Base-by-base conservation (phyloP, 1,284 basidiomycete species). In the Leucoagaricus sp. region DNA sequence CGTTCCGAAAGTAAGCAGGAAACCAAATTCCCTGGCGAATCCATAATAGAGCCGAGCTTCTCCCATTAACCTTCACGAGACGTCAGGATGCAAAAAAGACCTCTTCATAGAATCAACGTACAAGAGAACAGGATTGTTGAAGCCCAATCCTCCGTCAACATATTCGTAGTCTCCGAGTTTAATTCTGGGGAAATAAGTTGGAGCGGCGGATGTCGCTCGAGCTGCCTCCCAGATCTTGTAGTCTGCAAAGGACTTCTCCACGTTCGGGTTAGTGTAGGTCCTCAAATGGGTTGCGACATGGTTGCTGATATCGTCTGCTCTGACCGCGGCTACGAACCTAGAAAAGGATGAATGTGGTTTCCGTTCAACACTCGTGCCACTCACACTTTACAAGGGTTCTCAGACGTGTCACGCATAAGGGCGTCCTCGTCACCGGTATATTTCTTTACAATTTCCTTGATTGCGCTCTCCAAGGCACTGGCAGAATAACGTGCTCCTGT, bases 141-240 rank as follows among this genome's bases (percentile, higher is more conserved):
- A 66, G 15, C 60, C 58, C 0, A 68, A 28, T 17, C 69, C 69
- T 1, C 66, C 70, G 49, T 71, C 69, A 2, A 68, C 59, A n/a
- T 65, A 68, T 29, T 67, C 62, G 12, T 61, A 59, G 3, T 60
- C 58, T 19, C 63, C 63, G 12, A 69, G 54, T 23, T 60, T 63
- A 41, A 68, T 65, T 2, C 63, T 51, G 8, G 65, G 59, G 48
- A 71, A 65, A 49, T 67, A 69, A 1, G 57, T 59, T 3, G 68
- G 70, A 10, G 68, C 69, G n/a, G 69, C 69, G 8, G 70, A 70
- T 0, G 70, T 72, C 1, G 68, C 70, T 26, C 69, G 53, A 5
- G 65, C 69, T 6, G 69, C 69, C 57, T 73, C 59, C 70, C 71
- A 72, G 47, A 72, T 71, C 23, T 55, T 47, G 50, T 63, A 69